phyloP scores from a whole-genome alignment of 371 early-diverging fungal genomes.

The Nematocida sp. region DNA sequence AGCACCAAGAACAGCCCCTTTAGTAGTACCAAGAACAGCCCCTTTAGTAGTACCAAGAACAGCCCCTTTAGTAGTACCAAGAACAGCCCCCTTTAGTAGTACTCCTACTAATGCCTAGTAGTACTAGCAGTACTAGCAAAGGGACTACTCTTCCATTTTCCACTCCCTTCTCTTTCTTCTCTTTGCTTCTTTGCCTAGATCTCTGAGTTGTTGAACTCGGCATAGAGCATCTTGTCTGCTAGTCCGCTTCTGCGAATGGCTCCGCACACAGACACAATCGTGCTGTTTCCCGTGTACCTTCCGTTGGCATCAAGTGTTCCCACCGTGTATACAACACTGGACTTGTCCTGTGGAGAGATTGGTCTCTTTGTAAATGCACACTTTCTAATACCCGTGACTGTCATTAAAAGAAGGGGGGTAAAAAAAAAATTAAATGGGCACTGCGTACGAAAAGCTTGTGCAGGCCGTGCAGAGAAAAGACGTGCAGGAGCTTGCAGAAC shows the following conservation, averaged over 20 bases:
- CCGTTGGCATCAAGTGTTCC: conserved; percentile 61
- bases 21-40: no score
- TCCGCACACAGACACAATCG: conserved; percentile 60
- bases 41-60: no score
- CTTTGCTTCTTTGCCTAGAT: conserved; percentile 38
- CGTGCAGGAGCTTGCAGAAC: not conserved
- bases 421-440: conserved; percentile 37
- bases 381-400: conserved; percentile 49
- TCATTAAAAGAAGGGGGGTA: not conserved
- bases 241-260: conserved; percentile 59
- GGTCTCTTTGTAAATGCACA: conserved; percentile 63
- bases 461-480: not conserved
- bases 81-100: no score
- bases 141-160: no score
- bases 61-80: no score
- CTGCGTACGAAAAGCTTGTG: not conserved
- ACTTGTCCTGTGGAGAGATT: conserved; percentile 62
- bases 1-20: no score
- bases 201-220: conserved; percentile 46
- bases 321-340: conserved; percentile 60
- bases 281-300: conserved; percentile 54
- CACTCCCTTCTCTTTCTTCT: no score
- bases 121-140: no score
- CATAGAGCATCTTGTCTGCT: conserved; percentile 57
- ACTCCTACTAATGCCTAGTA: no score